Base-by-base conservation (phyloP, 306 rosid species). In the Vicia faba region DNA sequence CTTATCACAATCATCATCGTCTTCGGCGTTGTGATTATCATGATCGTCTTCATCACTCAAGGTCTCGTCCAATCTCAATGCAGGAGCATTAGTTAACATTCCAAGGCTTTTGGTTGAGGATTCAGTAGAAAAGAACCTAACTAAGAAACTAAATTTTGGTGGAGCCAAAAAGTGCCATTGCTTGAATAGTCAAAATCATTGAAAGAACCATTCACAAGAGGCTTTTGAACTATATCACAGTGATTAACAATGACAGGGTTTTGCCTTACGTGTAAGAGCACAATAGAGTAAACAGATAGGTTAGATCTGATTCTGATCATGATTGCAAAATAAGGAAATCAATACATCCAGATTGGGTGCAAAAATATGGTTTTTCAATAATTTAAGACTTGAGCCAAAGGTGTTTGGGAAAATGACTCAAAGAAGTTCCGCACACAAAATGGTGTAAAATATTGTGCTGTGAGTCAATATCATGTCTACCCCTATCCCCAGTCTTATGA, bases 261-360 rank as follows among this genome's bases (percentile, higher is more conserved):
- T 6, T 57, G 72, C 59, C 58, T 51, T 16, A 61, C 14, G 49
- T 73, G 77, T 39, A 25, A 59, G 44, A 71, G 44, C 67, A 71
- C 48, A 46, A 46, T 41, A 61, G 83, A 72, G 68, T 66, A 66
- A 55, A 76, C 25, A 56, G 80, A 70, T 10, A 75, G 5, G 11
- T 66, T 78, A 29, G 85, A 61, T 48, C 77, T 75, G 31, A 71
- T 29, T 70, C 79, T 77, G 57, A 71, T 75, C 88, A 86, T 86
- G 75, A 58, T 68, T 41, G 31, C 53, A 5, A 50, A 51, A 2
- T 23, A 23, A 2, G 1, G 1, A 63, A 48, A 29, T 43, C 69
- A 54, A 41, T 45, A 2, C 1, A 11, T 70, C 5, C 59, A 54
- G 64, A 29, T 48, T 28, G 8, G 46, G 41, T 33, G 15, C 5